Percentiles rank a stretch among this genome's conserved stretches.
Evolutionary conservation across 805 yeast species (phyloP).

Genomic region (Metschnikowia vanudenii): DNA sequence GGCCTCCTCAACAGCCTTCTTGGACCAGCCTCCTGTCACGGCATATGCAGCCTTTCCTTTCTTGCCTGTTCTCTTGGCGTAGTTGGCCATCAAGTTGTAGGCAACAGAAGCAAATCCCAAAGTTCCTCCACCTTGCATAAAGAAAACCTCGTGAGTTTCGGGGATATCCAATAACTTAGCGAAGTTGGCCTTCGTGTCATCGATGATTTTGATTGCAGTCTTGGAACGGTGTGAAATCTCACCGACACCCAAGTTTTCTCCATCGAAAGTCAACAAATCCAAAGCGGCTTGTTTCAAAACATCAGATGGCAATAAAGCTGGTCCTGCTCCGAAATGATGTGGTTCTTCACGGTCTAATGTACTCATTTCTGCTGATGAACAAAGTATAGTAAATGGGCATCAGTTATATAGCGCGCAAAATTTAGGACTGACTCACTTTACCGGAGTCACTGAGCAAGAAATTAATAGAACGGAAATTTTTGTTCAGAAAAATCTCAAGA

Average conservation of each 20-base stretch:
- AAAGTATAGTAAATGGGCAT: neutral
- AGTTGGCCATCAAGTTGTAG: slow-evolving; percentile 75
- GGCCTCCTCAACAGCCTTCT: slow-evolving; percentile 86
- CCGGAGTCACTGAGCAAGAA: slow-evolving; percentile 4
- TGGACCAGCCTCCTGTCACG: slow-evolving; percentile 92
- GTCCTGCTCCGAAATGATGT: slow-evolving; percentile 97
- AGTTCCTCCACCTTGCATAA: slow-evolving; percentile 98
- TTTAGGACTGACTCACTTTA: slow-evolving; percentile 4
- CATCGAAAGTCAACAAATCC: slow-evolving; percentile 72
- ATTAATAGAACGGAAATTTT: neutral
- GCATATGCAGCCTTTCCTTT: slow-evolving; percentile 82
- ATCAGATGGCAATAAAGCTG: slow-evolving; percentile 82
- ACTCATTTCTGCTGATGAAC: slow-evolving; percentile 11
- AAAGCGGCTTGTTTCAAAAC: slow-evolving; percentile 86
- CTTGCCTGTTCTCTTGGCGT: slow-evolving; percentile 68
- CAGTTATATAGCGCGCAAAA: slow-evolving; percentile 2
- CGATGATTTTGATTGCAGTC: slow-evolving; percentile 74
- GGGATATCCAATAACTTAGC: slow-evolving; percentile 70
- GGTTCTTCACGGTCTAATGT: slow-evolving; percentile 65
- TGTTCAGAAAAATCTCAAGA: neutral
- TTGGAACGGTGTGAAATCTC: slow-evolving; percentile 94
- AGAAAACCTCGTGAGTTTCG: slow-evolving; percentile 90
- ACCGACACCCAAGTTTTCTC: slow-evolving; percentile 81
- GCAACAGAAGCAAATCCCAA: slow-evolving; percentile 89
- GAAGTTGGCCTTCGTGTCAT: slow-evolving; percentile 69